Evolutionary conservation across 768 basidiomycete species (phyloP).

Genomic region (Lactarius evosmus): DNA sequence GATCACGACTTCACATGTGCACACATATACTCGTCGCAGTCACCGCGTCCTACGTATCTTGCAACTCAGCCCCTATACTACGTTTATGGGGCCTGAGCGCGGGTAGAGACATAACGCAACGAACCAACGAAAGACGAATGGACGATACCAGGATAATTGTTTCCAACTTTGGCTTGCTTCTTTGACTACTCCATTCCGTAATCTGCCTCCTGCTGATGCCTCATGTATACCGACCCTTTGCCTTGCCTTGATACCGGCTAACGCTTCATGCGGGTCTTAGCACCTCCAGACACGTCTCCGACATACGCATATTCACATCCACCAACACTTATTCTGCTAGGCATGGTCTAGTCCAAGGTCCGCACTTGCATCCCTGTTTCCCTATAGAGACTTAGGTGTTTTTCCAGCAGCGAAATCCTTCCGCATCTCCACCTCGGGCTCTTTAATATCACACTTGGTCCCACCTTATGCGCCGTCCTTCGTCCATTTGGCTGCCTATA

Average conservation of each 20-base stretch:
- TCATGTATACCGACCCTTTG: constrained; percentile 14
- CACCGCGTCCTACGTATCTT: background rate
- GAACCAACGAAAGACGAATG: background rate
- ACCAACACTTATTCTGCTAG: background rate
- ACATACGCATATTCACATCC: background rate
- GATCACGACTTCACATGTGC: background rate
- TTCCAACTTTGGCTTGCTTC: background rate
- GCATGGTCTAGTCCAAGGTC: background rate
- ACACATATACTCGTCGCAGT: background rate
- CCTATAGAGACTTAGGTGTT: background rate
- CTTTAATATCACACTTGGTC: constrained; percentile 13
- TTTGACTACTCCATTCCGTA: background rate
- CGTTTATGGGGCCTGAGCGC: background rate
- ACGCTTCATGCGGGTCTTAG: background rate
- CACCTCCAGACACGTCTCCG: background rate
- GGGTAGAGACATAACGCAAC: background rate
- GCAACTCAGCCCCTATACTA: background rate
- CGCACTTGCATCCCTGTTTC: background rate
- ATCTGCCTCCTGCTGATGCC: constrained; percentile 1
- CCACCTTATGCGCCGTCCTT: background rate
- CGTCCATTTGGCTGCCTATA: background rate
- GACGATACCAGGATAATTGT: background rate
- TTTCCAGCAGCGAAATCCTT: background rate
- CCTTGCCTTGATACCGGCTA: constrained; percentile 9
- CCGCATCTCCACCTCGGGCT: background rate